Conservation (phyloP, 768 basidiomycete genomes). For the Pleurotus giganteus region DNA sequence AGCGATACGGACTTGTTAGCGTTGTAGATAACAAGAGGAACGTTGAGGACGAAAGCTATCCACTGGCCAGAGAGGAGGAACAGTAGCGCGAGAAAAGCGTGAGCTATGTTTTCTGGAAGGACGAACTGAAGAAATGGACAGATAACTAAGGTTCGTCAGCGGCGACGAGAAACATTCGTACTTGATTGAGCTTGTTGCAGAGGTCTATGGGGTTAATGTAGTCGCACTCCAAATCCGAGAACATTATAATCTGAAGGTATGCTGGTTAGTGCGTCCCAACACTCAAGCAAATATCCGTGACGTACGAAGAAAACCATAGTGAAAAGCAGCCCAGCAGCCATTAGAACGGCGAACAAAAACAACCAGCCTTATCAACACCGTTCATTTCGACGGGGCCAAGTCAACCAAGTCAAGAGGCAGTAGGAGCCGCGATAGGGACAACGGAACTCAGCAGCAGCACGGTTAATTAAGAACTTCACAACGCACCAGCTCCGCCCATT, state of each 20-base stretch:
- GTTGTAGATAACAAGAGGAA: slow-evolving; percentile 85
- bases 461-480: slow-evolving; percentile 11
- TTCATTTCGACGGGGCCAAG: neutral
- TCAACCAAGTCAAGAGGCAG: neutral
- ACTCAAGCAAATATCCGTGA: slow-evolving; percentile 20
- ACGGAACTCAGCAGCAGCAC: neutral
- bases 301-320: slow-evolving; percentile 99
- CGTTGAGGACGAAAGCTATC: slow-evolving; percentile 88
- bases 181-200: slow-evolving; percentile 98
- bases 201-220: slow-evolving; percentile 99
- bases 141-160: neutral
- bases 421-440: neutral
- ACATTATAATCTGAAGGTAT: slow-evolving; percentile 92
- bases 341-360: slow-evolving; percentile 93
- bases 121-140: slow-evolving; percentile 68
- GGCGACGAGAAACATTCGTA: slow-evolving; percentile 30
- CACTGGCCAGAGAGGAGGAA: slow-evolving; percentile 98
- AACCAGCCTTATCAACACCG: slow-evolving; percentile 71
- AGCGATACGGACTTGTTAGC: slow-evolving; percentile 79
- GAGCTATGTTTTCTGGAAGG: slow-evolving; percentile 92
- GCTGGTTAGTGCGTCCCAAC: neutral
- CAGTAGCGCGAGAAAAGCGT: slow-evolving; percentile 84
- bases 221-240: slow-evolving; percentile 98
- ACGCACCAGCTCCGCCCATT: slow-evolving; percentile 9
- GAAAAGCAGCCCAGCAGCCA: slow-evolving; percentile 93